A percentile compares a stretch with the other conserved stretches of the same genome.
These are phyloP conservation scores for Acanthamoeba culbertsoni DNA, from an alignment of 208 protist genomes.

Conservation along the genomic window DNA sequence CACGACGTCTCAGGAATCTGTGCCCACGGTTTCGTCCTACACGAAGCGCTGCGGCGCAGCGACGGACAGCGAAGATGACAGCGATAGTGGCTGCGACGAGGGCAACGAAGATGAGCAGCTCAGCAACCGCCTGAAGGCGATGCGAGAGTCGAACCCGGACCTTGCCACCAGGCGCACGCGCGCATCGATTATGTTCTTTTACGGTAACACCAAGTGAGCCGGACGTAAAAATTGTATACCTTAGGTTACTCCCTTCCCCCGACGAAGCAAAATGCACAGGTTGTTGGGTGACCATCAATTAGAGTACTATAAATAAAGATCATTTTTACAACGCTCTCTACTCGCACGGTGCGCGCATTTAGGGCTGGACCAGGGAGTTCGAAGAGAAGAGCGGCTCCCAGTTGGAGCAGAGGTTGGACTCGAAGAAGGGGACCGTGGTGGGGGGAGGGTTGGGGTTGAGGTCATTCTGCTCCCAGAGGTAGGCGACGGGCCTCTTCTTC, in stretches of 20 bases:
- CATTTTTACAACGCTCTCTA: too few relatives aligned
- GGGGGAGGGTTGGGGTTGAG: neutral
- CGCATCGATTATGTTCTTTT: slow-evolving; percentile 25
- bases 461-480: neutral
- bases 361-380: neutral
- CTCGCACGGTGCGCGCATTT: too few relatives aligned
- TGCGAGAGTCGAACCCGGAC: slow-evolving; percentile 1
- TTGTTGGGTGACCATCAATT: too few relatives aligned
- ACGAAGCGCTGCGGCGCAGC: too few relatives aligned
- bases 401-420: neutral
- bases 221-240: neutral
- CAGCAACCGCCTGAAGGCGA: neutral
- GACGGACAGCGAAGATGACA: neutral
- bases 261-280: too few relatives aligned
- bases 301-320: too few relatives aligned
- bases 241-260: too few relatives aligned
- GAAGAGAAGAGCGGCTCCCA: neutral
- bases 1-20: too few relatives aligned
- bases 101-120: neutral
- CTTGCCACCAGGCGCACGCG: neutral
- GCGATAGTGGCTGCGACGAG: neutral
- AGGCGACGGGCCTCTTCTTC: neutral
- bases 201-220: neutral
- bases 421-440: neutral
- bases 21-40: too few relatives aligned